These are phyloP conservation scores for Tilletiopsis washingtonensis DNA, from an alignment of 1,284 basidiomycete species.

Conservation along the genomic window DNA sequence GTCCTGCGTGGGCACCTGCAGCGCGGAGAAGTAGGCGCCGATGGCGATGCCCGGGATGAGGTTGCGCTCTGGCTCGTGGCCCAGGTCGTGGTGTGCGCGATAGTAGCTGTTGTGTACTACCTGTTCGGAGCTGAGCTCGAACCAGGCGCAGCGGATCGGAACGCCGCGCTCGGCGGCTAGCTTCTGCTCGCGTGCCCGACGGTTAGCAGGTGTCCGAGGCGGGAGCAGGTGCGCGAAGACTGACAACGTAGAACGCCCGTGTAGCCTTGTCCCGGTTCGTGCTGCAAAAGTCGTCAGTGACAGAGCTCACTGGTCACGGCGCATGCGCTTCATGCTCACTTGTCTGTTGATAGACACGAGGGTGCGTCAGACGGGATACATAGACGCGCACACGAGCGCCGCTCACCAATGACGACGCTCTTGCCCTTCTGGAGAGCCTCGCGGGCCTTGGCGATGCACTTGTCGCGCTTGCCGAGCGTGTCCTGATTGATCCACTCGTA, in stretches of 20 bases:
- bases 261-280: constrained; percentile 24
- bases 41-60: constrained; percentile 16
- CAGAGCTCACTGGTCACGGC: too few species aligned
- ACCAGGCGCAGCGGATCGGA: constrained; percentile 17
- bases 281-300: too few species aligned
- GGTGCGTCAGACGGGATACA: too few species aligned
- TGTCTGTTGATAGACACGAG: too few species aligned
- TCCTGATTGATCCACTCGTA: constrained; percentile 54
- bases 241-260: constrained; percentile 18
- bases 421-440: constrained; percentile 53
- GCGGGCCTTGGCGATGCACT: constrained; percentile 63
- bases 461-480: constrained; percentile 62
- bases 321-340: too few species aligned
- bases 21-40: constrained; percentile 14
- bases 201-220: too few species aligned
- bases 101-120: constrained; percentile 26
- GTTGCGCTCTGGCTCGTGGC: background rate
- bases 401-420: constrained; percentile 30
- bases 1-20: constrained; percentile 7
- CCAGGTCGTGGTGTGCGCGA: constrained; percentile 2
- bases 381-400: too few species aligned
- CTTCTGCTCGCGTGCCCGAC: too few species aligned
- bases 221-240: too few species aligned
- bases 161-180: constrained; percentile 9
- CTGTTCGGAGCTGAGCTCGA: constrained; percentile 12